Base-by-base conservation (phyloP, 2,329 filamentous ascomycete genomes). In the Sporothrix schenckii region DNA sequence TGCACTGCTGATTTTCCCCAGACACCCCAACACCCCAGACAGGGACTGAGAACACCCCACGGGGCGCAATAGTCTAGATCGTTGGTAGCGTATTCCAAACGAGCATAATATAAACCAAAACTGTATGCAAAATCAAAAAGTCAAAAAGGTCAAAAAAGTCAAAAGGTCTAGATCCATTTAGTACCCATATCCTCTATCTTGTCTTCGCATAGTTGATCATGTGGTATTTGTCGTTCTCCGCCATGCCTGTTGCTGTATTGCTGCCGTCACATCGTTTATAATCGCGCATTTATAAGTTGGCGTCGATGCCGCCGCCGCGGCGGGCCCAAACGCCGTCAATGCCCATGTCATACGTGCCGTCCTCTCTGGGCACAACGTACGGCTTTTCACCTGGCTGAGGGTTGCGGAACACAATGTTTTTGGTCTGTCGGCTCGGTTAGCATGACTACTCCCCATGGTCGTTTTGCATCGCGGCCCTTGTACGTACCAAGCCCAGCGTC, bases 391-490 rank as follows among this genome's bases (percentile, higher is more conserved):
- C 53, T 2, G 68, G 53, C 2, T 19, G 39, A 4, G 72, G 72
- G 44, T 72, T 73, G 4, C 69, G 50, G 69, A 73, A 73, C 3
- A 72, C 53, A 24, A 73, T 54, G 52, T 72, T 73, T 27, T 72
- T 72, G 24, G 66, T 72, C 71, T 72, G 24, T 34, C 34, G 34
- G 34, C 1, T 10, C n/a, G 10, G n/a, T 30, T 53, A 27, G 24
- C 16, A 34, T 41, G 13, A n/a, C 5, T 4, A 16, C 44, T 49
- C 44, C 19, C 44, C 16, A 13, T 34, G 7, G 34, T 9, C 24
- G 16, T 16, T 19, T 49, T 16, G 44, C 44, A 49, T 14, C 14
- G 34, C 44, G 14, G 14, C 3, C n/a, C n/a, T 19, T 9, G 2
- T 49, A 54, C 70, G 13, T 60, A 72, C 71, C 24, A 72, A 52